Base-by-base conservation (phyloP, 139 green algal species). In the Closterium sp. region DNA sequence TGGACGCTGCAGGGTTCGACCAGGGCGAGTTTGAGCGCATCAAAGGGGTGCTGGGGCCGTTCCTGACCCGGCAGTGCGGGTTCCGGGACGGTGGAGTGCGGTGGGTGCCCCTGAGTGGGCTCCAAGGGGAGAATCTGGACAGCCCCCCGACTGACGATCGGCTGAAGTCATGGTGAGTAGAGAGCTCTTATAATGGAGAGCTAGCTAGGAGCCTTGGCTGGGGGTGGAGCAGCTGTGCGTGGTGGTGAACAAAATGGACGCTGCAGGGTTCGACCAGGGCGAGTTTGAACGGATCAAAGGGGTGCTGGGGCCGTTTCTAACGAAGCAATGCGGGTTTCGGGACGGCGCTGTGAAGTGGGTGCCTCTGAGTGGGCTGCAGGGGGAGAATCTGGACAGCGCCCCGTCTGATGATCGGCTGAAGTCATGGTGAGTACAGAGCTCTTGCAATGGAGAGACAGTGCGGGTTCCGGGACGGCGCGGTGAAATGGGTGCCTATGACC, bases 181-280 rank as follows among this genome's bases (percentile, higher is more conserved):
- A n/a, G n/a, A 98, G 92, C 38, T 99, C 94, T 99, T 79, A 62
- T 7, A 7, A 91, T 98, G 28, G 89, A 91, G 0, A n/a, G n/a
- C n/a, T n/a, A n/a, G n/a, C n/a, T n/a, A 45, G 38, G 38, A 45
- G 38, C 38, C 38, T 45, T 4, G 95, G 88, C 93, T 99, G 85
- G 98, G 98, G 27, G 95, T 99, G 10, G 95, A 98, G 92, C 96
- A 98, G 92, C 32, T 99, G 89, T 96, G 97, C 1, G 98, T 99
- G 17, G 97, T 98, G 21, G 95, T 99, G 91, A 99, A 99, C 96
- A 99, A 99, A 88, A 94, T 96, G 90, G 94, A 96, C 79, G 88
- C 99, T 27, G 89, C 99, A 19, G 95, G 98, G 70, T 98, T 98
- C 96, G 96, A 97, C 85, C 92, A 97, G 95, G 93, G 94, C 11